Evolutionary conservation across 805 yeast genomes (phyloP).

Genomic region (Hagleromyces aurorensis): DNA sequence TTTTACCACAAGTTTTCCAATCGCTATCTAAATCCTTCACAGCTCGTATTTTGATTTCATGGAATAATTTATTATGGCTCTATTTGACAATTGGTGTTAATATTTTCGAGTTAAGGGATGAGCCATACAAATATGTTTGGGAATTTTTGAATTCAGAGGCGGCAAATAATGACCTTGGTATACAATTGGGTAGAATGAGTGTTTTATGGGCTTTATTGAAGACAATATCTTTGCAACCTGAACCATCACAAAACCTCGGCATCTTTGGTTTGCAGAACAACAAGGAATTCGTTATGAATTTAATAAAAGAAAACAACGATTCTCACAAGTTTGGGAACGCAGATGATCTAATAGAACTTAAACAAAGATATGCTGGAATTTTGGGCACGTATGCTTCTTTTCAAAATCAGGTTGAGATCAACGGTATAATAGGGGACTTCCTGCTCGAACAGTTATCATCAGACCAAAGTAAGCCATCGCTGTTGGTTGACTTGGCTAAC

Average conservation of each 20-base stretch:
- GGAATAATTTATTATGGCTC: slow-evolving; percentile 65
- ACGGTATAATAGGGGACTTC: slow-evolving; percentile 39
- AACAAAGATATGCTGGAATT: slow-evolving; percentile 38
- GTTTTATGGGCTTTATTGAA: slow-evolving; percentile 38
- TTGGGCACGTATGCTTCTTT: slow-evolving; percentile 43
- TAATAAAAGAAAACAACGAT: slow-evolving; percentile 14
- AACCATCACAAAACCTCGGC: slow-evolving; percentile 7
- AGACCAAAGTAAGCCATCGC: slow-evolving; percentile 28
- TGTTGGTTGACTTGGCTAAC: slow-evolving; percentile 55
- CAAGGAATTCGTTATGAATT: slow-evolving; percentile 22
- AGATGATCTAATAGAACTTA: slow-evolving; percentile 33
- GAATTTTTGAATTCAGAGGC: slow-evolving; percentile 8
- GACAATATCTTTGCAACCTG: slow-evolving; percentile 11
- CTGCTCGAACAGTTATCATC: slow-evolving; percentile 30
- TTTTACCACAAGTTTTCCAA: slow-evolving; percentile 33
- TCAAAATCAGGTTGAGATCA: slow-evolving; percentile 38
- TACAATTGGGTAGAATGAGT: slow-evolving; percentile 34
- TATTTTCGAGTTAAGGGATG: slow-evolving; percentile 17
- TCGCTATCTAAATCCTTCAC: slow-evolving; percentile 42
- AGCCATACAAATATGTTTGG: slow-evolving; percentile 15
- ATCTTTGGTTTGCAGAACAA: slow-evolving; percentile 18
- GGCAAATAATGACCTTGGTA: slow-evolving; percentile 22
- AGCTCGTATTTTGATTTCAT: slow-evolving; percentile 50
- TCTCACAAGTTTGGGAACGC: slow-evolving; percentile 8
- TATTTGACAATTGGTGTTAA: slow-evolving; percentile 21